phyloP scores from a whole-genome alignment of 1,284 basidiomycete genomes.

The Leccinum subrobustum region DNA sequence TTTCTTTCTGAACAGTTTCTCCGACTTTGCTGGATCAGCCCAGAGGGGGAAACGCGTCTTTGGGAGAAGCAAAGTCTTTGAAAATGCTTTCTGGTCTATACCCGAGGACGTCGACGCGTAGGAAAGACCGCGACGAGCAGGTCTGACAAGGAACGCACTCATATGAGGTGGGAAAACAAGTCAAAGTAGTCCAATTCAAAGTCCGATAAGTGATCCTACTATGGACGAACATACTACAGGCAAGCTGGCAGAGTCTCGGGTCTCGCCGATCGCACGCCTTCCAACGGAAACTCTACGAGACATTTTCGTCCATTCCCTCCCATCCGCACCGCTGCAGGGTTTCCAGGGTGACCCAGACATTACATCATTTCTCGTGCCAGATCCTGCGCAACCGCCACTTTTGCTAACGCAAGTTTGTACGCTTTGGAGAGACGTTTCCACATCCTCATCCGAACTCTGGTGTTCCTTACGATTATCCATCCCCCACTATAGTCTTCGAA shows the following conservation, averaged over 20 bases:
- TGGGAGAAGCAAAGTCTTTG: conserved; percentile 81
- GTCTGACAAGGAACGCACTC: conserved; percentile 5
- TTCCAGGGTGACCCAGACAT: not conserved
- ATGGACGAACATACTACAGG: too few species aligned
- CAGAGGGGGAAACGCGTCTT: conserved; percentile 82
- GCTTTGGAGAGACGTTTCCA: not conserved
- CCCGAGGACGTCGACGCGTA: conserved; percentile 5
- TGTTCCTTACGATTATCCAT: not conserved
- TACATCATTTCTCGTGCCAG: not conserved
- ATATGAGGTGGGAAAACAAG: too few species aligned
- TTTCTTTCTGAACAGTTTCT: conserved; percentile 58
- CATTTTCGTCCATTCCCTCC: not conserved
- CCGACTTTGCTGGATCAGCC: conserved; percentile 65
- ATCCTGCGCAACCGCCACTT: not conserved
- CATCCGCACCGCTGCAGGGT: not conserved
- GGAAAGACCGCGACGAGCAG: conserved; percentile 18
- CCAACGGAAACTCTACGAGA: not conserved
- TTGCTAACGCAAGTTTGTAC: not conserved
- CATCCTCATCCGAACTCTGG: conserved; percentile 2
- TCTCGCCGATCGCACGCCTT: not conserved
- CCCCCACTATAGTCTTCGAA: not conserved
- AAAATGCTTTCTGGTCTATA: conserved; percentile 37
- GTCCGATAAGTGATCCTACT: too few species aligned
- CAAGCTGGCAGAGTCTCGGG: too few species aligned
- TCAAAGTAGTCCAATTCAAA: too few species aligned